Evolutionary conservation across 495 filamentous ascomycete species (phyloP), one percentile per base, ranked within the genome.

Genomic region (Glarea lozoyensis): DNA sequence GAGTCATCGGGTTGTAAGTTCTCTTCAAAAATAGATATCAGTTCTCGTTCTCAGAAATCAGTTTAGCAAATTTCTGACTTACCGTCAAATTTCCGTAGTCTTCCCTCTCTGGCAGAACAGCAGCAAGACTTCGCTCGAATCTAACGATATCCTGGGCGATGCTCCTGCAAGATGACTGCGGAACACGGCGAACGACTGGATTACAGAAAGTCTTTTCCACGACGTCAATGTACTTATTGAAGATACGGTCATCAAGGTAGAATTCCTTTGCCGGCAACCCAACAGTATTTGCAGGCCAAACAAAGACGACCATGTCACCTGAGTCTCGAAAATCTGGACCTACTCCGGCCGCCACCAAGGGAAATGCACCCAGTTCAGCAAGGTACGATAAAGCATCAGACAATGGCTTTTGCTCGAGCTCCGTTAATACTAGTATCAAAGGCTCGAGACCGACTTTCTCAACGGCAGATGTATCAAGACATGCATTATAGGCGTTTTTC

Each of bases 221-320:
- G n/a, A n/a, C n/a, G n/a, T n/a, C n/a, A n/a, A n/a, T 62, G 50
- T 82, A 84, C 11, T 69, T 60, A 21, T 57, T 56, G 13, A 83
- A 60, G 3, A 69, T 59, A 15, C 73, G 54, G 0, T 68, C 65
- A 44, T 81, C 71, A 39, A 76, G 66, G 45, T 83, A 84, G 48
- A 78, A 80, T 48, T 82, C 76, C 42, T 78, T 74, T 2, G 78
- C 70, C 15, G 79, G 76, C 20, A 84, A 67, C 11, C 76, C 75
- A 50, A 78, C 73, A 34, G 58, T 50, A 0, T 58, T 54, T 33
- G 75, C 74, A n/a, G 73, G 72, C 4, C 60, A 66, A 15, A 76
- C 59, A 44, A 73, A 64, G 13, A 81, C 66, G n/a, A 69, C 69
- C 15, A 79, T 69, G 38, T 68, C 70, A 54, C 80, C 76, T 20